Evolutionary conservation across 352 stramenopile genomes (phyloP).

Genomic region (Pythium angustatum): DNA sequence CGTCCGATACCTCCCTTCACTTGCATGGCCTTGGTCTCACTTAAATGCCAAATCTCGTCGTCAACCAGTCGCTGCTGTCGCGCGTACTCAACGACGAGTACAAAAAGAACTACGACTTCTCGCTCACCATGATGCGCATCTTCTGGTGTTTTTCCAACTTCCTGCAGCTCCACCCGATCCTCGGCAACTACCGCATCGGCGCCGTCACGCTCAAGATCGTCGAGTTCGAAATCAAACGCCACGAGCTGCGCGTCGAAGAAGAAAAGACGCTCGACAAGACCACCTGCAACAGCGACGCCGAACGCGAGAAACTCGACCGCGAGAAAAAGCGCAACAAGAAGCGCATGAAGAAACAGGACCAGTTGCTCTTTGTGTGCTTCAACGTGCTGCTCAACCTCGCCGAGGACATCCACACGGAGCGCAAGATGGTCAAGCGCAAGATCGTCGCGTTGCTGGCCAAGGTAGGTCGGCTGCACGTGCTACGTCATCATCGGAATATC

Average conservation of each 20-base stretch:
- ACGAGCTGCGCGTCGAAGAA: slow-evolving; percentile 77
- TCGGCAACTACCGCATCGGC: slow-evolving; percentile 94
- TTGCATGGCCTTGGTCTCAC: background rate
- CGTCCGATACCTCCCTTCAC: background rate
- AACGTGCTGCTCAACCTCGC: slow-evolving; percentile 94
- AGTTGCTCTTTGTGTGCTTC: slow-evolving; percentile 92
- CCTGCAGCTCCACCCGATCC: slow-evolving; percentile 91
- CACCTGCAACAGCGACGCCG: slow-evolving; percentile 31
- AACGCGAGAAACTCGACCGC: slow-evolving; percentile 66
- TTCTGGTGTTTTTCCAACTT: slow-evolving; percentile 97
- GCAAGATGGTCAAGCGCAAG: slow-evolving; percentile 96
- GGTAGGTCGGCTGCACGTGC: too few species aligned
- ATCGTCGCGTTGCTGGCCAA: slow-evolving; percentile 82
- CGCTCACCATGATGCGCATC: slow-evolving; percentile 93
- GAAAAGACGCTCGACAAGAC: slow-evolving; percentile 53
- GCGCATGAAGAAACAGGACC: slow-evolving; percentile 91
- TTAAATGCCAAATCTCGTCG: background rate
- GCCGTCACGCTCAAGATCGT: slow-evolving; percentile 94
- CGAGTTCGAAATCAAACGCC: slow-evolving; percentile 93
- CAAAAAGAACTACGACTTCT: slow-evolving; percentile 94
- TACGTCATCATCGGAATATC: too few species aligned
- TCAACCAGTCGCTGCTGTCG: slow-evolving; percentile 84
- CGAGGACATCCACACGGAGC: slow-evolving; percentile 92
- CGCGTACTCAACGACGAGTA: slow-evolving; percentile 95
- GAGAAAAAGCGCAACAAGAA: slow-evolving; percentile 89